Evolutionary conservation across 805 yeast genomes (phyloP), one percentile per base, ranked within the genome.

Genomic region (Cyberlindnera maritima): DNA sequence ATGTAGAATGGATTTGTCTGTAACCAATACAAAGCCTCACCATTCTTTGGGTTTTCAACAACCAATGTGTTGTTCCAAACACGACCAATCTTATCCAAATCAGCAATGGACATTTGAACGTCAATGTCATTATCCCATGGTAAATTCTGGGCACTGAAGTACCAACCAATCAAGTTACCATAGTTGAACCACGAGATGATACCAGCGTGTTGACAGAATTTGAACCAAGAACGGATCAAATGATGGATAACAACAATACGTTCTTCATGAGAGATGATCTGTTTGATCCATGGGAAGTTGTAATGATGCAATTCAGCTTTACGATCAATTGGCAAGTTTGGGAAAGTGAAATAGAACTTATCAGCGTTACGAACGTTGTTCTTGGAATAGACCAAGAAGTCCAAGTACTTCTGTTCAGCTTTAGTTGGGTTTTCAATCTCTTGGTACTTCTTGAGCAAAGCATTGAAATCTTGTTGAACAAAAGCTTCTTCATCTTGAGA

Each of bases 111-210:
- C 58, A 81, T 65, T 56, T 80, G 84, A n/a, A 79, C 83, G 64
- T 81, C 86, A 29, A 78, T 63, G 56, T 81, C 85, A 38, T 69
- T 67, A 60, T 81, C 87, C 83, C 84, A 81, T 8, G 83, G 82
- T 52, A 81, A 67, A 5, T 70, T 65, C 48, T 77, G 60, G 1
- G 83, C 85, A 58, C 77, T 79, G 74, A 79, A 80, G 53, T 76
- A 74, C 77, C 82, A 81, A 8, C 84, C 82, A 23, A 82, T 68
- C 48, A 82, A 65, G 10, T 85, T 68, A 2, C 88, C 88, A 61
- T 81, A 85, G 5, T 83, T 78, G 31, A 82, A 69, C 85, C 87
- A 83, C 0, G 84, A 74, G 6, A 82, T 52, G 36, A 58, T 44
- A 2, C 71, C 74, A 18, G 71, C 64, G 13, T 69, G 65, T 15